Evolutionary conservation across 257 asterid genomes (phyloP), one percentile per base, ranked within the genome.

Genomic region (Pogostemon cablin): DNA sequence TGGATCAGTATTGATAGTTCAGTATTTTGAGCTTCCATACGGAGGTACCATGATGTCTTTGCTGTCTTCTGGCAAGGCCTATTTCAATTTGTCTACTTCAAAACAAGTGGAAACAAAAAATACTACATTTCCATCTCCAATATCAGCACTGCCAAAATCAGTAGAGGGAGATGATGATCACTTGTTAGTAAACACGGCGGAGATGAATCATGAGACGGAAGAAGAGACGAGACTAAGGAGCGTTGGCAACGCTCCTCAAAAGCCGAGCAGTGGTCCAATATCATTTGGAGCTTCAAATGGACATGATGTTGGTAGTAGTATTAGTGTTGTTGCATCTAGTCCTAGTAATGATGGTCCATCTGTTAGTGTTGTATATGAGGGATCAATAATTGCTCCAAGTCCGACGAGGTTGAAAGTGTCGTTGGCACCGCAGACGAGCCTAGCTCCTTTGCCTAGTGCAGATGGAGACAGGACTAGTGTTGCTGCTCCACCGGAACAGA

Each of bases 11-110:
- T 35, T 86, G 40, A 9, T 83, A 46, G 54, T 84, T 68, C 89
- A 90, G 68, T 80, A 74, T 71, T 81, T 87, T 56, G 86, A 85
- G 69, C 71, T 80, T 56, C 91, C 96, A 0, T 83, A 79, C 71
- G 76, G 83, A 40, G 77, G 58, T 56, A 72, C 78, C 48, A 43
- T 82, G 49, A 70, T 76, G 4, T 75, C 82, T 57, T 68, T 83
- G 37, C 65, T 82, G 25, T 75, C 83, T 17, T 35, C 70, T 48
- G 74, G 71, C n/a, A 74, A 67, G 59, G 32, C 78, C 61, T 54
- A 52, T 52, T 78, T 72, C 57, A 62, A 55, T 38, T 41, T 40
- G 8, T 48, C 61, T 0, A 39, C 15, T 34, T 17, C 58, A 0
- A 6, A 9, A 41, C 39, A 34, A 4, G 44, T 41, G 38, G 72